Conservation (phyloP, 805 yeast genomes). For the Candida dajiaensis region DNA sequence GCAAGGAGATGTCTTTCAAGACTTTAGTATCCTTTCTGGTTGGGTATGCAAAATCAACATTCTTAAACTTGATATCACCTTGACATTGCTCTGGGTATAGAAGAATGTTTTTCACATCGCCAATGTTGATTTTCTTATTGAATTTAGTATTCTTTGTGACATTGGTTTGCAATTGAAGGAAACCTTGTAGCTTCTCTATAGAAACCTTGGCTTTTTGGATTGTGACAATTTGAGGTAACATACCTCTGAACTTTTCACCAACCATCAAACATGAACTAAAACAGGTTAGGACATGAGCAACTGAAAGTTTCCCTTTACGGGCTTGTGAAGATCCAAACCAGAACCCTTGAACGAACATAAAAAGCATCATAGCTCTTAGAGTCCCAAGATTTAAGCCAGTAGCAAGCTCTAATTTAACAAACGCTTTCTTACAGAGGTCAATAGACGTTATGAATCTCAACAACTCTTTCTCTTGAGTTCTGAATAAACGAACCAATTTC, state of each 20-base stretch:
- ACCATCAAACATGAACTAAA: slow-evolving; percentile 75
- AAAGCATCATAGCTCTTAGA: slow-evolving; percentile 49
- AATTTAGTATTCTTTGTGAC: slow-evolving; percentile 9
- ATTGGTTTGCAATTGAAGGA: slow-evolving; percentile 26
- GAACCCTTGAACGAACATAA: slow-evolving; percentile 86
- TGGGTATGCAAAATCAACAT: slow-evolving; percentile 62
- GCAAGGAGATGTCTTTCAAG: slow-evolving; percentile 41
- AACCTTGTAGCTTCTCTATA: slow-evolving; percentile 39
- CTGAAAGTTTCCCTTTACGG: slow-evolving; percentile 36
- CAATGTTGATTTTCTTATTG: slow-evolving; percentile 5
- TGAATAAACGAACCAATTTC: slow-evolving; percentile 53
- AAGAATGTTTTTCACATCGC: slow-evolving; percentile 11
- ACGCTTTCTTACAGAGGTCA: slow-evolving; percentile 30
- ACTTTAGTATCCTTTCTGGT: slow-evolving; percentile 43
- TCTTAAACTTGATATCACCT: slow-evolving; percentile 49
- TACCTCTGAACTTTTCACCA: slow-evolving; percentile 51
- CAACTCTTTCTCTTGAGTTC: slow-evolving; percentile 50
- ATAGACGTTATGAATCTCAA: slow-evolving; percentile 32
- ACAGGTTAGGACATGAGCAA: slow-evolving; percentile 73
- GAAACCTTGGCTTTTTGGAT: slow-evolving; percentile 75
- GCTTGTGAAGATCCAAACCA: slow-evolving; percentile 84
- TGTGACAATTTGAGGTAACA: slow-evolving; percentile 51
- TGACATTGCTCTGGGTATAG: slow-evolving; percentile 24
- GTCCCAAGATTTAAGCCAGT: slow-evolving; percentile 51
- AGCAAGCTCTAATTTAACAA: slow-evolving; percentile 38